Evolutionary conservation across 768 basidiomycete species (phyloP), one percentile per base, ranked within the genome.

Genomic region (Termitomyces heimii): DNA sequence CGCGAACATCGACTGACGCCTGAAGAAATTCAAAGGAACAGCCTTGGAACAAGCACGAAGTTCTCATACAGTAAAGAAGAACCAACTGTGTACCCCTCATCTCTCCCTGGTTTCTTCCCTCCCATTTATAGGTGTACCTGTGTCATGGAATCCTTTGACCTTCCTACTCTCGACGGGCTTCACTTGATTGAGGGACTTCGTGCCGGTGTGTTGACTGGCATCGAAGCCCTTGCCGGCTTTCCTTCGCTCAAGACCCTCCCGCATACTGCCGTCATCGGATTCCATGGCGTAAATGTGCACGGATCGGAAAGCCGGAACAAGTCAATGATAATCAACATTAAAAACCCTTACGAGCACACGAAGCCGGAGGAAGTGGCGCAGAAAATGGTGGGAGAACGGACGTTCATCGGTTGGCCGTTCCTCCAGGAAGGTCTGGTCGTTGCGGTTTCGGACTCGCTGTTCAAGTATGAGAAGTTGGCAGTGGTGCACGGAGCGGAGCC

Each of bases 61-160:
- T 98, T 98, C 74, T 75, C 65, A 4, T 94, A 83, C 71, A 85
- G 82, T 61, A 68, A 74, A 9, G 77, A 83, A 34, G 80, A 84
- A 62, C 81, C 88, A 28, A 85, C 78, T 0, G 67, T 75, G 16
- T 99, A 97, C 67, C 91, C 94, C 0, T 97, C 96, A 0, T 96
- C 97, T 2, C 74, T 95, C 1, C 94, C 94, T 1, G 91, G 93
- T 5, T 94, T 98, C 77, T 97, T 99, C 82, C 95, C 97, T 12
- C 80, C 92, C 26, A 72, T 99, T 16, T 73, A 84, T 62, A 83
- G 87, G 35, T 95, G 91, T 63, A 84, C 82, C 18, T 96, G 92
- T 70, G 72, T 72, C 56, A 89, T 85, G 82, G 86, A 89, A 60
- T 75, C 87, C 0, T 99, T 92, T 75, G 82, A 95, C 64, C 80